A percentile compares a stretch with the other conserved stretches of the same genome.
Evolutionary conservation across 768 basidiomycete genomes (phyloP).

Genomic region (Russula sp.): DNA sequence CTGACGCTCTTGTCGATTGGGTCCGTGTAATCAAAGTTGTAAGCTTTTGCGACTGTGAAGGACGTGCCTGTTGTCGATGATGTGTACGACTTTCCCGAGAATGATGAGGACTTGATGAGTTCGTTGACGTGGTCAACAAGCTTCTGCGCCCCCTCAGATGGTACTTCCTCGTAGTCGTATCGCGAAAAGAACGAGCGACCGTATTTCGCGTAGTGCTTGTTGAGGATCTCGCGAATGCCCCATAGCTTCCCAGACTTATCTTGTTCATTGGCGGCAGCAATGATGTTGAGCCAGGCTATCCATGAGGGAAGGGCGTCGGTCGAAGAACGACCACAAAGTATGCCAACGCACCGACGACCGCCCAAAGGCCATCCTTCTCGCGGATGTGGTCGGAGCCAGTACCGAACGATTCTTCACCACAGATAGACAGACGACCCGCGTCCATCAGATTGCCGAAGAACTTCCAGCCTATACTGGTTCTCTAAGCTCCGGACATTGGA

Average conservation of each 20-base stretch:
- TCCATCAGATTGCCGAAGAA: constrained; percentile 99
- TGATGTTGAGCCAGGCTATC: constrained; percentile 94
- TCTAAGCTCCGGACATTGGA: background rate
- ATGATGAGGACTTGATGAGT: constrained; percentile 61
- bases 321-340: background rate
- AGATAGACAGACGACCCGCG: constrained; percentile 94
- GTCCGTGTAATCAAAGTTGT: constrained; percentile 95
- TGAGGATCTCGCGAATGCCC: constrained; percentile 89
- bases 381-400: constrained; percentile 99
- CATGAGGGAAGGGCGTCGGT: background rate
- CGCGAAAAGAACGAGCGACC: constrained; percentile 98
- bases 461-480: constrained; percentile 75
- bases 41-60: constrained; percentile 74
- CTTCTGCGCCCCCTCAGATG: constrained; percentile 84
- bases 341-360: constrained; percentile 72
- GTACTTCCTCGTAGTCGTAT: constrained; percentile 98
- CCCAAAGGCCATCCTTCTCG: constrained; percentile 99
- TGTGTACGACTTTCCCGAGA: constrained; percentile 64
- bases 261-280: constrained; percentile 80
- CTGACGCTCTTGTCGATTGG: constrained; percentile 95
- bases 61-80: constrained; percentile 63
- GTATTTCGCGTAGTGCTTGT: constrained; percentile 85
- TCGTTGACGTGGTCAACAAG: constrained; percentile 77
- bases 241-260: constrained; percentile 60
- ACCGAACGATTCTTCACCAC: constrained; percentile 98